Conservation (phyloP, 2,329 filamentous ascomycete genomes). For the Aspergillus pseudotamarii region DNA sequence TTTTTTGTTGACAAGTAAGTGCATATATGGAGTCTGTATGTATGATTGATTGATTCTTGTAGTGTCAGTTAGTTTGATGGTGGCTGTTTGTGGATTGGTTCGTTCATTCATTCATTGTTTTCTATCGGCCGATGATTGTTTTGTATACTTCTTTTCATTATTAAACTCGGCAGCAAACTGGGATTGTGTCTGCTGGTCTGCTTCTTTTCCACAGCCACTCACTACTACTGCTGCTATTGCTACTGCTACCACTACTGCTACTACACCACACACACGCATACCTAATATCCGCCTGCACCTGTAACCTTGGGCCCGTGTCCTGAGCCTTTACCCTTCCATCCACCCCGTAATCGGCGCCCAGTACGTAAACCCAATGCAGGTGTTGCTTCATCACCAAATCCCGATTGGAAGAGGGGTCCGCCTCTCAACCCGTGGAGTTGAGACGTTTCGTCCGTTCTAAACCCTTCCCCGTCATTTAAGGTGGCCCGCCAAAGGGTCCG, state of each 20-base stretch:
- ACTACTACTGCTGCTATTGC: neutral
- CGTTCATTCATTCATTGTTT: neutral
- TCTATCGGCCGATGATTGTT: too few species aligned
- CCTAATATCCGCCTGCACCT: slow-evolving; percentile 11
- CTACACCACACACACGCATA: neutral
- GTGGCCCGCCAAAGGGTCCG: slow-evolving; percentile 69
- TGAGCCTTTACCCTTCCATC: slow-evolving; percentile 27
- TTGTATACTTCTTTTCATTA: neutral
- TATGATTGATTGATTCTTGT: neutral
- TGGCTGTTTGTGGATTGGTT: neutral
- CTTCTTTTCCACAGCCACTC: neutral
- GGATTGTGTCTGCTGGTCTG: slow-evolving; percentile 1
- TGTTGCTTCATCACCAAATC: slow-evolving; percentile 34
- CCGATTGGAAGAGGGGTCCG: slow-evolving; percentile 32
- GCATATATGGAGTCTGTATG: neutral
- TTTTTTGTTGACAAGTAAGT: neutral
- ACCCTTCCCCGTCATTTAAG: slow-evolving; percentile 76
- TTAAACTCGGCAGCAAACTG: slow-evolving; percentile 5
- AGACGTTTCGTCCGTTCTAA: slow-evolving; percentile 48
- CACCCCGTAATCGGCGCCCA: slow-evolving; percentile 28
- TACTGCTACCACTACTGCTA: neutral
- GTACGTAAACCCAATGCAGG: slow-evolving; percentile 25
- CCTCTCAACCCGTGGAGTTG: slow-evolving; percentile 29
- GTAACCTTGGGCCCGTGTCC: slow-evolving; percentile 17
- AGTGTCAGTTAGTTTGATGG: neutral